phyloP scores from a whole-genome alignment of 2,329 filamentous ascomycete genomes.

The Sphaerulina populicola region DNA sequence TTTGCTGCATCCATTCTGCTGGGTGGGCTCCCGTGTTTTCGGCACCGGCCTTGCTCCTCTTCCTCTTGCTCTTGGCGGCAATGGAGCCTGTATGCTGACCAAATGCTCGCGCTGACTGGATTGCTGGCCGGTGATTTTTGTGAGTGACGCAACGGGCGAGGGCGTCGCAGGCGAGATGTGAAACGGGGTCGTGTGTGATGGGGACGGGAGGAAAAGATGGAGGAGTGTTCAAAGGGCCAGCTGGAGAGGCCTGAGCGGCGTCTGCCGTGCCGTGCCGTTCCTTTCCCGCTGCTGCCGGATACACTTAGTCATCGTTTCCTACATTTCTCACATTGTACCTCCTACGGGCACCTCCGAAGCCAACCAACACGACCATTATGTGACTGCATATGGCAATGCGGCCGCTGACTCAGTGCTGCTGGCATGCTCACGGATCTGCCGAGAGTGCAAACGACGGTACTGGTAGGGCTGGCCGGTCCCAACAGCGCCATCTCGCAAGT shows the following conservation, averaged over 20 bases:
- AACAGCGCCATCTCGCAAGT: not conserved
- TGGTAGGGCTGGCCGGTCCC: not conserved
- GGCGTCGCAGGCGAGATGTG: not conserved
- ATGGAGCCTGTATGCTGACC: not conserved
- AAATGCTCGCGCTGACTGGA: not conserved
- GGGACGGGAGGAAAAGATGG: not conserved
- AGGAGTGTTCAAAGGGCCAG: not conserved
- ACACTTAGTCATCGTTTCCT: too few relatives aligned
- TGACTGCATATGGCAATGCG: not conserved
- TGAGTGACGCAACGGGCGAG: not conserved
- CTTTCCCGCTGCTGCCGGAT: too few relatives aligned
- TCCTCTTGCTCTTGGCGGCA: not conserved
- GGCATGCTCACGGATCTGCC: not conserved
- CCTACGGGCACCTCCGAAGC: too few relatives aligned
- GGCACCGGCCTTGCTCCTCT: too few relatives aligned
- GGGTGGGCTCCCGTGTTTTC: too few relatives aligned
- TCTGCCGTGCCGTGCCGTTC: too few relatives aligned
- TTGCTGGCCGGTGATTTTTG: not conserved
- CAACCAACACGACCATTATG: too few relatives aligned
- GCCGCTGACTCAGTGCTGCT: not conserved
- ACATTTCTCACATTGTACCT: too few relatives aligned
- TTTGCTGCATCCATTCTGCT: not conserved
- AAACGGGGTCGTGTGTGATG: not conserved
- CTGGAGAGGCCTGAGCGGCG: not conserved
- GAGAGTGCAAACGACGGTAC: not conserved